Evolutionary conservation across 495 filamentous ascomycete genomes (phyloP).

Genomic region (Aspergillus funiculosus): DNA sequence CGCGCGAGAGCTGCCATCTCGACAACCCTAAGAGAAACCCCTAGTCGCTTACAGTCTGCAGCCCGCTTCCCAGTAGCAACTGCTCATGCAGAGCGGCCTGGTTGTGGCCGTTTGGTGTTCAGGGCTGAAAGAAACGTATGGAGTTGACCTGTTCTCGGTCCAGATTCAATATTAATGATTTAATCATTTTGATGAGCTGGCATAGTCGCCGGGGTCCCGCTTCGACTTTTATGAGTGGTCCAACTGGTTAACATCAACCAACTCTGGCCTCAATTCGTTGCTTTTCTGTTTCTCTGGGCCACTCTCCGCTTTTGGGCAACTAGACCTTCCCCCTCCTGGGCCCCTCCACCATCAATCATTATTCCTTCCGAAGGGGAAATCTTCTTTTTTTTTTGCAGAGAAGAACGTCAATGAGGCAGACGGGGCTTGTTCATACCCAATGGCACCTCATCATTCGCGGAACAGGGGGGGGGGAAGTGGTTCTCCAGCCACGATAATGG

Average conservation of each 20-base stretch:
- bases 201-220: constrained; percentile 23
- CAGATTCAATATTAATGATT: constrained; percentile 11
- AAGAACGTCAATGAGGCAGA: constrained; percentile 22
- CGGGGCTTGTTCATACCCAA: constrained; percentile 23
- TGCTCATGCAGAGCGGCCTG: constrained; percentile 39
- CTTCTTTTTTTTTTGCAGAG: constrained; percentile 4
- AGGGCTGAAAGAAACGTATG: constrained; percentile 16
- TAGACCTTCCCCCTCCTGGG: constrained; percentile 15
- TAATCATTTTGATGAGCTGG: constrained; percentile 32
- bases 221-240: constrained; percentile 16
- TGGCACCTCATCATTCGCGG: constrained; percentile 8
- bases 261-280: constrained; percentile 22
- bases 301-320: constrained; percentile 32
- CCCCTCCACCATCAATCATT: constrained; percentile 7
- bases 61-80: constrained; percentile 12
- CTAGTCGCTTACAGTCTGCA: constrained; percentile 17
- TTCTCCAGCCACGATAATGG: constrained; percentile 7
- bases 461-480: constrained; percentile 8
- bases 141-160: constrained; percentile 4
- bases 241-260: constrained; percentile 12
- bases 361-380: constrained; percentile 18
- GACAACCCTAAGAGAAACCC: constrained; percentile 8
- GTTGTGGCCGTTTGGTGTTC: constrained; percentile 18
- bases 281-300: constrained; percentile 16
- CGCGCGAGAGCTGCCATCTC: constrained; percentile 5